A percentile compares a stretch with the other conserved stretches of the same genome.
These are phyloP conservation scores for Penicillium sumatraense DNA, from an alignment of 2,329 filamentous ascomycete genomes.

Conservation along the genomic window DNA sequence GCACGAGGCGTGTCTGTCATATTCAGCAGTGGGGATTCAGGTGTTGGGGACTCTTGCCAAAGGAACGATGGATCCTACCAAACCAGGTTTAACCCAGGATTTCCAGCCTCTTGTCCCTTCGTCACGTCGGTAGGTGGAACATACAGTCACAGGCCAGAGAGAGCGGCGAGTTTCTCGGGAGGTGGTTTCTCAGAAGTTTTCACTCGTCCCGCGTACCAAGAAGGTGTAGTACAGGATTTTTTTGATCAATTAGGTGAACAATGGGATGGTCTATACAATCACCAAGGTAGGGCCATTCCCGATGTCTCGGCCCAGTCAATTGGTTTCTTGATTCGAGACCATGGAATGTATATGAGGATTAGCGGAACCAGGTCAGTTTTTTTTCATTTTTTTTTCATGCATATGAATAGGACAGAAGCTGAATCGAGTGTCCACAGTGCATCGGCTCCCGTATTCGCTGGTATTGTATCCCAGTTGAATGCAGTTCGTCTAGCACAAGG, in stretches of 20 bases:
- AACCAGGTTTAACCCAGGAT: conserved; percentile 58
- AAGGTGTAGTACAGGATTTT: conserved; percentile 50
- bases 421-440: conserved; percentile 46
- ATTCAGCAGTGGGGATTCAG: conserved; percentile 66
- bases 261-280: conserved; percentile 54
- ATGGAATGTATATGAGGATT: conserved; percentile 42
- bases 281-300: conserved; percentile 62
- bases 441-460: conserved; percentile 65
- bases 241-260: conserved; percentile 45
- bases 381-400: not conserved
- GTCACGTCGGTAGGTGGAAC: conserved; percentile 68
- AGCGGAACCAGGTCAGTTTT: conserved; percentile 52
- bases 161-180: conserved; percentile 57
- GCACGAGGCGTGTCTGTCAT: conserved; percentile 70
- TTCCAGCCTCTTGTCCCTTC: conserved; percentile 65
- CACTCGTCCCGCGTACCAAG: conserved; percentile 53
- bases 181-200: conserved; percentile 56
- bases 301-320: conserved; percentile 64
- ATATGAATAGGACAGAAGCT: conserved; percentile 3
- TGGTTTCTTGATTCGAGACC: conserved; percentile 46
- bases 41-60: conserved; percentile 60
- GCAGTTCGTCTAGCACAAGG: conserved; percentile 62
- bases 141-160: conserved; percentile 57
- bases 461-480: conserved; percentile 68
- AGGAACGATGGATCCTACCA: conserved; percentile 60